Percentiles rank a stretch among this genome's conserved stretches.
Conservation (phyloP, 1,284 basidiomycete genomes). For the Schizophyllum commune region DNA sequence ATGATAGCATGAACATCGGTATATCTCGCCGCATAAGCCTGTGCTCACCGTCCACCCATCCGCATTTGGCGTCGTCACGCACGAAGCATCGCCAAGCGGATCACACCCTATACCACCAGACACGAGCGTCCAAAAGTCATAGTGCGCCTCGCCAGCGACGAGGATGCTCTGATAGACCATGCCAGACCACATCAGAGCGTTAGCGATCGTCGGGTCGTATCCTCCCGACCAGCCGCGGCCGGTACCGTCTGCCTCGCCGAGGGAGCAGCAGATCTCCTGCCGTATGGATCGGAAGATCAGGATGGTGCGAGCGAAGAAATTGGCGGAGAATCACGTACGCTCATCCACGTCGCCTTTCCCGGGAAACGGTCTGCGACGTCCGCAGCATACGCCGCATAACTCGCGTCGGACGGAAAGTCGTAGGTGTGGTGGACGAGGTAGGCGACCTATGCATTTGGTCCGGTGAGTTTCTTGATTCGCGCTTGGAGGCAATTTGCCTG, state of each 20-base stretch:
- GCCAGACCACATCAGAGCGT: slow-evolving; percentile 28
- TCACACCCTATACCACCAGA: slow-evolving; percentile 23
- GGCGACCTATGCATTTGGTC: too few species aligned
- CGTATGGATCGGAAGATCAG: not conserved
- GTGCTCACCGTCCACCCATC: slow-evolving; percentile 27
- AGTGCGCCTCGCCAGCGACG: slow-evolving; percentile 26
- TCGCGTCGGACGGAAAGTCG: slow-evolving; percentile 27
- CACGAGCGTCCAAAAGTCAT: slow-evolving; percentile 31
- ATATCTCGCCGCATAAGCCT: not conserved
- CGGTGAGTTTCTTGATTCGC: too few species aligned
- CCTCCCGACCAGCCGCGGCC: slow-evolving; percentile 23
- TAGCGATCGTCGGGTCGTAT: slow-evolving; percentile 30
- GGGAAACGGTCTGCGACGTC: slow-evolving; percentile 18
- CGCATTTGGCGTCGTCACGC: slow-evolving; percentile 24
- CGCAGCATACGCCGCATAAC: slow-evolving; percentile 21
- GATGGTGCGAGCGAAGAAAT: not conserved
- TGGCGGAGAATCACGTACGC: slow-evolving; percentile 14
- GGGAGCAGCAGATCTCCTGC: slow-evolving; percentile 28
- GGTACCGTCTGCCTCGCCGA: slow-evolving; percentile 25
- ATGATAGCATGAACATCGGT: not conserved
- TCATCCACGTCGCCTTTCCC: slow-evolving; percentile 27
- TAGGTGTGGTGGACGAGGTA: slow-evolving; percentile 29
- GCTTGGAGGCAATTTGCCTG: not conserved
- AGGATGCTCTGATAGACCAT: slow-evolving; percentile 28
- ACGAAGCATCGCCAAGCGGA: slow-evolving; percentile 21